phyloP scores from a whole-genome alignment of 495 filamentous ascomycete species.

The Xylaria palmicola region DNA sequence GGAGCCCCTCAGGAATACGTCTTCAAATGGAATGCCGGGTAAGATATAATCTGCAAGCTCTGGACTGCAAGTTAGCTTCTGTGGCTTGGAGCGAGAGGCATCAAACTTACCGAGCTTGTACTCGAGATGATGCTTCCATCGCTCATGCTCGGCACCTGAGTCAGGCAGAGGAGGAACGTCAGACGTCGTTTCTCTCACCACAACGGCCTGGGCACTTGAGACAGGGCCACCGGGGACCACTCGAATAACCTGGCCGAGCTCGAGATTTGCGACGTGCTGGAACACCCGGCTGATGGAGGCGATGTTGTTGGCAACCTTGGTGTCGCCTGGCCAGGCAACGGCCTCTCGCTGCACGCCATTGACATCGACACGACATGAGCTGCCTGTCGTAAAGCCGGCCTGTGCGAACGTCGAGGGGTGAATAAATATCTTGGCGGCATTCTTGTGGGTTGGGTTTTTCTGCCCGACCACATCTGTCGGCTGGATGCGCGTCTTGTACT shows the following conservation, averaged over 20 bases:
- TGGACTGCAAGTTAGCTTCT: slow-evolving; percentile 18
- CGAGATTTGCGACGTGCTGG: slow-evolving; percentile 22
- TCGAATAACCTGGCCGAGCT: slow-evolving; percentile 28
- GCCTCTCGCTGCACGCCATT: slow-evolving; percentile 22
- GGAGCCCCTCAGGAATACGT: slow-evolving; percentile 42
- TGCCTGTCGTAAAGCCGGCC: slow-evolving; percentile 26
- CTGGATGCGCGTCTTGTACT: slow-evolving; percentile 33
- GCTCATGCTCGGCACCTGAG: slow-evolving; percentile 41
- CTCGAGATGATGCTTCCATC: slow-evolving; percentile 66
- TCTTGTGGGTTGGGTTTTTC: slow-evolving; percentile 31
- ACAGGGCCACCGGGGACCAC: slow-evolving; percentile 26
- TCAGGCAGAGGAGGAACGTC: slow-evolving; percentile 20
- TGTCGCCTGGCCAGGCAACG: slow-evolving; percentile 31
- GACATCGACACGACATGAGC: slow-evolving; percentile 25
- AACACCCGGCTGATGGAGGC: slow-evolving; percentile 30
- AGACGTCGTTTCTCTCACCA: slow-evolving; percentile 26
- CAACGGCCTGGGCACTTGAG: slow-evolving; percentile 24
- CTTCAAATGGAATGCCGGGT: slow-evolving; percentile 49
- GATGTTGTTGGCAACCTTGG: slow-evolving; percentile 34
- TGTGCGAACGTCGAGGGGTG: slow-evolving; percentile 30
- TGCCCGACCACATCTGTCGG: slow-evolving; percentile 29
- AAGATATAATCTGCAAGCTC: slow-evolving; percentile 48
- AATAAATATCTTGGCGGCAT: slow-evolving; percentile 33
- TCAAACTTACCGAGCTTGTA: slow-evolving; percentile 50
- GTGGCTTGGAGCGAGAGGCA: neutral